Base-by-base conservation (phyloP, 768 basidiomycete species). In the Kwoniella europaea region DNA sequence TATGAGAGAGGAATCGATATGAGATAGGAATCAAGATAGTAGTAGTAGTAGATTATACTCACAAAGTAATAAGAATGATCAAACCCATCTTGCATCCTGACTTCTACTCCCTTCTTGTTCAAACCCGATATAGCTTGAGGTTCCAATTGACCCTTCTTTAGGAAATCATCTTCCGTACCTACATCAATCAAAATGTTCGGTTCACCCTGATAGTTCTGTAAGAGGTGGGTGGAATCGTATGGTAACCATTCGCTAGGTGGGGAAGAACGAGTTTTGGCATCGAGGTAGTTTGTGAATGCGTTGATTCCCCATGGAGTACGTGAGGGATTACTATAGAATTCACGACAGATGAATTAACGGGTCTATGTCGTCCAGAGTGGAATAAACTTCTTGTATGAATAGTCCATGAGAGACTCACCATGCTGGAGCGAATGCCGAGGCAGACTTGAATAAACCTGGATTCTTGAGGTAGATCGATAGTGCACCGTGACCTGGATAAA, bases 301-400 rank as follows among this genome's bases (percentile, higher is more conserved):
- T 94, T 96, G 79, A 90, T 86, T 24, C 96, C 96, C 96, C 96
- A 98, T 1, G 91, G 90, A 60, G 89, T 90, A 63, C 90, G 88
- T 15, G 90, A 90, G 0, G 96, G 94, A 84, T 98, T 98, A 62
- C 90, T 86, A 65, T 92, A 43, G 16, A 35, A 42, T 12, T 5
- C 50, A 44, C 42, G 58, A 27, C 6, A 56, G 24, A 10, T 42
- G 63, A 52, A 2, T 55, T 9, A 55, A 55, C 24, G 20, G 12
- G 20, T 13, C 20, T 16, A 4, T 27, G 42, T 59, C 29, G 7
- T 10, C 27, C 46, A 41, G 46, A 12, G 58, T 20, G 65, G 20
- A 22, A 42, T 58, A 42, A 0, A 27, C 7, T 55, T 27, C 20
- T 13, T 64, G 7, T 18, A 46, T 16, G 16, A 52, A 16, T 52